Base-by-base conservation (phyloP, 1,284 basidiomycete genomes). In the Golubevia sp. region DNA sequence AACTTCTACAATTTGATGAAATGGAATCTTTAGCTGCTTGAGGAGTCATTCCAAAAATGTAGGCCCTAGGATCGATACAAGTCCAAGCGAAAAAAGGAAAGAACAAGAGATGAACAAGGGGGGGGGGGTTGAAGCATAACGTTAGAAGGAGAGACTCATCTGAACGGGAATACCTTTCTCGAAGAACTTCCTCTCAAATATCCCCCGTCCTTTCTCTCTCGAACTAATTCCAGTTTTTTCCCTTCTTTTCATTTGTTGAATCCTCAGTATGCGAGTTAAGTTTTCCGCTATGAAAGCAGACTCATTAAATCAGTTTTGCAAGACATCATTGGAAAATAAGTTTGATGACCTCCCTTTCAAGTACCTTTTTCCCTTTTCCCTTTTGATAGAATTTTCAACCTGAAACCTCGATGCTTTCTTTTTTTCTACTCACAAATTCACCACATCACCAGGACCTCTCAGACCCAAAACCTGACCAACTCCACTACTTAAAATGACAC, bases 401-500 rank as follows among this genome's bases (percentile, higher is more conserved):
- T 30, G 20, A 38, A 55, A 34, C 53, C 15, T 4, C 3, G 3
- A 34, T 18, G 3, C 48, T 11, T 2, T 18, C 56, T 18, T 7
- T 18, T 2, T 15, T 24, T 20, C 5, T 30, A 59, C 55, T 11
- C 58, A 70, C 52, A 83, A 59, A 27, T 80, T 82, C 66, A 83
- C 73, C 25, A 83, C 74, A 53, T 83, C 80, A 59, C 70, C 67
- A 0, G 80, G 80, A 0, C 64, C 77, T 15, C 80, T 66, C 2
- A 83, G 54, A 3, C 68, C 68, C 8, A 83, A 50, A 0, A 72
- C 65, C 4, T 74, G 66, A 0, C 62, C 34, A 0, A 73, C 80
- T 0, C 62, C 73, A 44, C 73, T 74, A n/a, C 69, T 69, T 50
- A 83, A 57, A 53, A 83, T 73, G 51, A 83, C 65, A 15, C 77